A percentile compares a stretch with the other conserved stretches of the same genome.
These are phyloP conservation scores for Dicorynia guianensis DNA, from an alignment of 306 rosid species.

Conservation along the genomic window DNA sequence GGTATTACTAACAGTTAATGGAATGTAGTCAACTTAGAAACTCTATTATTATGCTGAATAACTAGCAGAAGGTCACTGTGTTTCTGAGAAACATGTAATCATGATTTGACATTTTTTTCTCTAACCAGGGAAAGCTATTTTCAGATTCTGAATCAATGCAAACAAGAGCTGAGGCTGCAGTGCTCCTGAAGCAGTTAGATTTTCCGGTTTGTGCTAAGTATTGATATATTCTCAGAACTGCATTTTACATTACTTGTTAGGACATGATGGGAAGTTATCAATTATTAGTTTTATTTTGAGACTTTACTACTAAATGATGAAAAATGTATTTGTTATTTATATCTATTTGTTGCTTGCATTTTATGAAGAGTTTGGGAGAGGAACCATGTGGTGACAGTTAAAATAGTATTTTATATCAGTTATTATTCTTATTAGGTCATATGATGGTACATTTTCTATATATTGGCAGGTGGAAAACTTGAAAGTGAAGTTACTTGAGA, in stretches of 20 bases:
- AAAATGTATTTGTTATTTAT: not conserved
- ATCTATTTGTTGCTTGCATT: slow-evolving; percentile 5
- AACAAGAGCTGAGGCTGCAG: slow-evolving; percentile 94
- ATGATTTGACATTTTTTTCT: slow-evolving; percentile 43
- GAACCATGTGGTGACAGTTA: slow-evolving; percentile 2
- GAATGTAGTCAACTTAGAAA: slow-evolving; percentile 17
- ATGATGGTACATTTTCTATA: slow-evolving; percentile 41
- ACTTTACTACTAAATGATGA: slow-evolving; percentile 7
- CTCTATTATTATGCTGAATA: slow-evolving; percentile 24
- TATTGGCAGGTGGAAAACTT: slow-evolving; percentile 82
- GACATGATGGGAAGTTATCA: slow-evolving; percentile 23
- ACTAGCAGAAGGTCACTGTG: slow-evolving; percentile 9
- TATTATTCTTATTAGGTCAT: slow-evolving; percentile 31
- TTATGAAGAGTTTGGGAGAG: slow-evolving; percentile 18
- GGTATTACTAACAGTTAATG: slow-evolving; percentile 4
- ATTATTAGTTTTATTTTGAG: slow-evolving; percentile 29
- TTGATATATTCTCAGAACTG: not conserved
- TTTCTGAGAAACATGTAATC: slow-evolving; percentile 19
- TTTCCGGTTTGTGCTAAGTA: slow-evolving; percentile 71
- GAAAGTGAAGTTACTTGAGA: slow-evolving; percentile 79
- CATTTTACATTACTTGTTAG: slow-evolving; percentile 22
- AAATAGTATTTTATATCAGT: slow-evolving; percentile 4
- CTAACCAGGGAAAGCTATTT: slow-evolving; percentile 82
- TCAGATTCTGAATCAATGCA: slow-evolving; percentile 93
- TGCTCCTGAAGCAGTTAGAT: slow-evolving; percentile 91